phyloP scores from a whole-genome alignment of 1,284 basidiomycete species.

The Rhodotorula sp. region DNA sequence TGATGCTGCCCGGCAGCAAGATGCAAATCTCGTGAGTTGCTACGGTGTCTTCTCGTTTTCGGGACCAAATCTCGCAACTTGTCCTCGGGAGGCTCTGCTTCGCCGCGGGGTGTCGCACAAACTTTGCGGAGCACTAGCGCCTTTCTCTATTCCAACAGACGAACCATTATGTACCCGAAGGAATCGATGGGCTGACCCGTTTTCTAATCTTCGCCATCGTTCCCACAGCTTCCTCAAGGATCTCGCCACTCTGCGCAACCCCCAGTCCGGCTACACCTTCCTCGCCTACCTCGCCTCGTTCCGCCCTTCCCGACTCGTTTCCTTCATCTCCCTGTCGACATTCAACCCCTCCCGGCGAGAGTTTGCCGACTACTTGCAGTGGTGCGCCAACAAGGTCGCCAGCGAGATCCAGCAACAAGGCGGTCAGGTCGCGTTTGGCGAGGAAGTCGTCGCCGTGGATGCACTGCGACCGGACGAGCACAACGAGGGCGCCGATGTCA shows the following conservation, averaged over 20 bases:
- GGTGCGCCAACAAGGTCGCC: slow-evolving; percentile 53
- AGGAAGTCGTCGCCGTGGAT: slow-evolving; percentile 54
- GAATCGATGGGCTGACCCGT: background rate
- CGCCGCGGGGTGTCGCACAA: background rate
- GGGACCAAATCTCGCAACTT: background rate
- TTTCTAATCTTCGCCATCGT: background rate
- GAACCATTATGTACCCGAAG: background rate
- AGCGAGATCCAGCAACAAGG: slow-evolving; percentile 53
- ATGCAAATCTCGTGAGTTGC: slow-evolving; percentile 57
- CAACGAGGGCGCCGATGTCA: slow-evolving; percentile 13
- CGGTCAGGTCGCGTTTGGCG: slow-evolving; percentile 55
- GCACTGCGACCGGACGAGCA: slow-evolving; percentile 20
- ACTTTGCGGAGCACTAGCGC: background rate
- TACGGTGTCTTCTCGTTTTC: no score
- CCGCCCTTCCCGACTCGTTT: slow-evolving; percentile 54
- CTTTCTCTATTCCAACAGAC: background rate
- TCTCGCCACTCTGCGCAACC: slow-evolving; percentile 60
- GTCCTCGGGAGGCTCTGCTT: background rate
- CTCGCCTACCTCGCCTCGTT: slow-evolving; percentile 58
- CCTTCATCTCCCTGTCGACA: slow-evolving; percentile 53
- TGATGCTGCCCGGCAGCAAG: slow-evolving; percentile 59
- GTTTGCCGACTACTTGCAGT: slow-evolving; percentile 59
- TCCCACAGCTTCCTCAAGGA: slow-evolving; percentile 58
- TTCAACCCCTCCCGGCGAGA: slow-evolving; percentile 53
- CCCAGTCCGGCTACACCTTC: slow-evolving; percentile 60